phyloP scores from a whole-genome alignment of 75 land plant genomes.

The Adiantum capillusveneris region DNA sequence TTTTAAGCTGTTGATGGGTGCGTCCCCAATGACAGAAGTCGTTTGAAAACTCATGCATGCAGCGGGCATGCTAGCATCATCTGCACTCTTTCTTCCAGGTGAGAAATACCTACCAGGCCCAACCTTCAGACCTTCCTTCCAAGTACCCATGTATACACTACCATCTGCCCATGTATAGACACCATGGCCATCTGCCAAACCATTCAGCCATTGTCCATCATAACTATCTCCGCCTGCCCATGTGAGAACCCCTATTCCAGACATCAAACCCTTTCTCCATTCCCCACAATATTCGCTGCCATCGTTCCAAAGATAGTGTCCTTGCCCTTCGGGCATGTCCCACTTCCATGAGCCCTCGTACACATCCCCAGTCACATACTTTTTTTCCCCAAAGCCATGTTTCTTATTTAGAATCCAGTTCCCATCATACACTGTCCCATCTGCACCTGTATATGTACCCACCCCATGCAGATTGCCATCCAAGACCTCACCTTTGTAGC shows the following conservation, averaged over 20 bases:
- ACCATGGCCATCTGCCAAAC: conserved; percentile 54
- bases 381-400: conserved; percentile 43
- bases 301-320: conserved; percentile 53
- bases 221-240: conserved; percentile 55
- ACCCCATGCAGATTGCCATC: conserved; percentile 54
- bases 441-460: conserved; percentile 44
- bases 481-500: conserved; percentile 59
- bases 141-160: conserved; percentile 42
- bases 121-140: conserved; percentile 42
- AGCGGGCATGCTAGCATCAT: too few species aligned
- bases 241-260: conserved; percentile 42
- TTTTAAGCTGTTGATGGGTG: too few species aligned
- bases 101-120: conserved; percentile 50
- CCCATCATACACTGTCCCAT: conserved; percentile 57
- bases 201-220: conserved; percentile 67
- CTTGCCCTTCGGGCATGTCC: conserved; percentile 47
- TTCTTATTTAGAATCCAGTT: conserved; percentile 44
- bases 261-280: conserved; percentile 46
- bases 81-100: conserved; percentile 30
- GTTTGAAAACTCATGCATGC: not conserved
- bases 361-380: conserved; percentile 52
- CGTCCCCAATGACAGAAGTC: not conserved
- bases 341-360: conserved; percentile 60
- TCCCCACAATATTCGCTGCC: conserved; percentile 60
- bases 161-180: conserved; percentile 58